These are phyloP conservation scores for Xenosphaeropsis pyriputrescens DNA, from an alignment of 2,329 filamentous ascomycete genomes.

Conservation along the genomic window DNA sequence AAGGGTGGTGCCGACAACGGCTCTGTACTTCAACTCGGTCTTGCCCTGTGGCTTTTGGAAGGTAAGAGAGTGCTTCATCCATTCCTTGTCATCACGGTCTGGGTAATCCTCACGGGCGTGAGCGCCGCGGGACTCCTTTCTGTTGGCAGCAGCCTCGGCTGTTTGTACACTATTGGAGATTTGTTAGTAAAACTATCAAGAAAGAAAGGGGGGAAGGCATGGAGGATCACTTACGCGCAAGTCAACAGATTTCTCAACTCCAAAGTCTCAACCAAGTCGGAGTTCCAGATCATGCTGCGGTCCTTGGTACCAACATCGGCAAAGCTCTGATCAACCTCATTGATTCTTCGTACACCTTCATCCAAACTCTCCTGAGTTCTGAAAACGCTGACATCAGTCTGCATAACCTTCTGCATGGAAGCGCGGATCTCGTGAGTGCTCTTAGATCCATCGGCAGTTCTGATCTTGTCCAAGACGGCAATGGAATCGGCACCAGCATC, in stretches of 20 bases:
- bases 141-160: conserved; percentile 74
- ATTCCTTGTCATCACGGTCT: conserved; percentile 86
- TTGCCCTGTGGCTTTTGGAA: conserved; percentile 94
- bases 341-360: conserved; percentile 82
- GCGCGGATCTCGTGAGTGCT: conserved; percentile 77
- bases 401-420: conserved; percentile 97
- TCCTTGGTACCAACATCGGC: conserved; percentile 87
- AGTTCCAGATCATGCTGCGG: conserved; percentile 99
- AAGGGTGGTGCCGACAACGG: conserved; percentile 68
- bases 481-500: conserved; percentile 87
- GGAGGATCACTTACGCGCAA: conserved; percentile 57
- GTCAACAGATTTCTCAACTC: conserved; percentile 92
- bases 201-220: too few relatives aligned
- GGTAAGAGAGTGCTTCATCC: conserved; percentile 98
- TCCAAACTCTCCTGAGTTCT: conserved; percentile 86
- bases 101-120: conserved; percentile 96
- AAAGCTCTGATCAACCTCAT: conserved; percentile 68
- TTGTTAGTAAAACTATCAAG: conserved; percentile 4
- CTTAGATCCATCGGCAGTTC: conserved; percentile 73
- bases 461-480: conserved; percentile 69
- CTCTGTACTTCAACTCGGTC: conserved; percentile 75
- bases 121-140: conserved; percentile 94
- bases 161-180: conserved; percentile 58
- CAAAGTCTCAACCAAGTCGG: conserved; percentile 87
- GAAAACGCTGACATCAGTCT: conserved; percentile 94